Evolutionary conservation across 2,329 filamentous ascomycete genomes (phyloP).

Genomic region (Xylogone sp.): DNA sequence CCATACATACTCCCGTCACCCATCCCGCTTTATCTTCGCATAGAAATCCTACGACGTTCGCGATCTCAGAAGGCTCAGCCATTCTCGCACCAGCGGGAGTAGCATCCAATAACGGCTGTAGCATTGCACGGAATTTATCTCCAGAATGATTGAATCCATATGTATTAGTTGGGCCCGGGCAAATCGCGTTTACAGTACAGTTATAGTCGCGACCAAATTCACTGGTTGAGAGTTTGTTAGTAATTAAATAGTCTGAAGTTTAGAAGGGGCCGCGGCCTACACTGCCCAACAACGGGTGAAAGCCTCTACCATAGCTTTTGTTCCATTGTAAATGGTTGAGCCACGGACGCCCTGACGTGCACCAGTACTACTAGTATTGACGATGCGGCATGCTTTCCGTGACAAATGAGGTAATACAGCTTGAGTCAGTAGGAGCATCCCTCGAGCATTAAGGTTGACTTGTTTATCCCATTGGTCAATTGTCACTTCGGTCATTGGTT

Average conservation of each 20-base stretch:
- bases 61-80: neutral
- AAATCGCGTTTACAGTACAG: slow-evolving; percentile 12
- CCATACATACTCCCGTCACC: neutral
- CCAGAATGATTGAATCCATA: neutral
- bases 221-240: no score
- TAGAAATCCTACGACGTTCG: neutral
- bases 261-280: neutral
- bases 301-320: slow-evolving; percentile 57
- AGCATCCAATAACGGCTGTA: neutral
- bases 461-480: slow-evolving; percentile 47
- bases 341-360: slow-evolving; percentile 40
- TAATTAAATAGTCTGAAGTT: neutral
- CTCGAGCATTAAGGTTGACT: slow-evolving; percentile 55
- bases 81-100: neutral
- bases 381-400: slow-evolving; percentile 42
- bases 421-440: slow-evolving; percentile 49
- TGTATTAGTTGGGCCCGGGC: slow-evolving; percentile 7
- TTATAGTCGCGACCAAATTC: slow-evolving; percentile 12
- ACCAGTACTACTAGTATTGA: slow-evolving; percentile 56
- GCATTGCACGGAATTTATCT: neutral
- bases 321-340: slow-evolving; percentile 48
- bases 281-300: slow-evolving; percentile 54
- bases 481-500: slow-evolving; percentile 36
- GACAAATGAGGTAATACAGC: slow-evolving; percentile 47
- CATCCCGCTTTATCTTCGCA: neutral